These are phyloP conservation scores for Zychaea mexicana DNA, from an alignment of 371 early-diverging fungal species.

Conservation along the genomic window DNA sequence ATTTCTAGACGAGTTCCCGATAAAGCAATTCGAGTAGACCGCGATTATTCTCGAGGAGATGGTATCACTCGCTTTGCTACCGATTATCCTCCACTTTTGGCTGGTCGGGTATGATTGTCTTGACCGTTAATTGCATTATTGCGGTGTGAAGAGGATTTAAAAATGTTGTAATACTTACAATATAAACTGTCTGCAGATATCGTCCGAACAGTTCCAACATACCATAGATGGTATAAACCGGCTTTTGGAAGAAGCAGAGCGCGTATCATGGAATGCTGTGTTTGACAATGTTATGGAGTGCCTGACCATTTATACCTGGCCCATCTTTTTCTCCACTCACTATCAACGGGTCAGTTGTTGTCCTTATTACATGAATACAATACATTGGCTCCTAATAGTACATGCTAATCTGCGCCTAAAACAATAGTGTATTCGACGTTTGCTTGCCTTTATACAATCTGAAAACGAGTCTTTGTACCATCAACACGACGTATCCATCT, in stretches of 20 bases:
- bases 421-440: constrained; percentile 35
- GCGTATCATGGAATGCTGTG: constrained; percentile 31
- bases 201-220: constrained; percentile 21
- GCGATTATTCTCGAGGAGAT: constrained; percentile 51
- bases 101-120: constrained; percentile 39
- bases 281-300: constrained; percentile 52
- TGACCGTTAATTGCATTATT: too few species aligned
- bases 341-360: constrained; percentile 49
- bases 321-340: constrained; percentile 43
- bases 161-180: neutral
- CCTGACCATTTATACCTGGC: constrained; percentile 49
- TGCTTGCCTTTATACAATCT: constrained; percentile 40
- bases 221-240: constrained; percentile 47
- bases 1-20: constrained; percentile 8
- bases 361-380: neutral
- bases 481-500: constrained; percentile 33
- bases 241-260: constrained; percentile 43
- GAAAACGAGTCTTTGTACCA: constrained; percentile 41
- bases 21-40: constrained; percentile 33
- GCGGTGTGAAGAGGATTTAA: neutral
- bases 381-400: too few species aligned
- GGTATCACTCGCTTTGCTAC: constrained; percentile 50
- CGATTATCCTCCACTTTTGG: constrained; percentile 35
- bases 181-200: neutral
- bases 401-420: too few species aligned